Evolutionary conservation across 2,329 filamentous ascomycete species (phyloP), one percentile per base, ranked within the genome.

Genomic region (Trichophyton simii): DNA sequence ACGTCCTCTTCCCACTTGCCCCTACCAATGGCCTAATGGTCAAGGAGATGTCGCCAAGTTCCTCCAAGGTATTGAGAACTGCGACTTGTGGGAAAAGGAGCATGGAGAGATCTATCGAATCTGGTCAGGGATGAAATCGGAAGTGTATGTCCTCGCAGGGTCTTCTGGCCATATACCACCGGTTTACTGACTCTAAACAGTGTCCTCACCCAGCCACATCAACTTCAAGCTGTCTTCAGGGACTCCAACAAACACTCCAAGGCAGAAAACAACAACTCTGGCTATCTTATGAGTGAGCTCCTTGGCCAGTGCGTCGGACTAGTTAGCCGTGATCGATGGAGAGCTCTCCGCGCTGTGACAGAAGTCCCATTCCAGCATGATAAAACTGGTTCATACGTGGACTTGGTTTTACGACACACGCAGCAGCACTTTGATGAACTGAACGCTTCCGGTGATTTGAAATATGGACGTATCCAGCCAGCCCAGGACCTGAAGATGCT

Each of bases 201-300:
- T 11, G 73, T 78, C 1, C 57, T 78, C 4, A 74, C 71, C 0
- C 46, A 65, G 3, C 70, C 75, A 2, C 65, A 70, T 3, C 66
- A 78, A 58, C 60, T 78, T 0, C 60, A 73, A 63, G 62, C 63
- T 0, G 69, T 78, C 4, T 79, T 77, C 64, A 69, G 67, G 36
- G 78, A 80, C 63, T 80, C 78, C 0, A 69, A 79, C 60, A 71
- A 66, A 44, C 77, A 80, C 64, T 48, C 62, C 20, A 79, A 80
- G 64, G 77, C 76, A 1, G 42, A 62, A 1, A 70, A 72, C 61
- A 78, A 77, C 61, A 70, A 79, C 63, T 70, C 72, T 0, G 78
- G 78, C 1, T 76, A 67, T n/a, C 61, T 74, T 0, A 66, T 79
- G 67, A 65, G 72, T 46, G 64, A 75, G 41, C 66, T 80, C 0